Evolutionary conservation across 306 rosid genomes (phyloP), one percentile per base, ranked within the genome.

Genomic region (Acacia confusa): DNA sequence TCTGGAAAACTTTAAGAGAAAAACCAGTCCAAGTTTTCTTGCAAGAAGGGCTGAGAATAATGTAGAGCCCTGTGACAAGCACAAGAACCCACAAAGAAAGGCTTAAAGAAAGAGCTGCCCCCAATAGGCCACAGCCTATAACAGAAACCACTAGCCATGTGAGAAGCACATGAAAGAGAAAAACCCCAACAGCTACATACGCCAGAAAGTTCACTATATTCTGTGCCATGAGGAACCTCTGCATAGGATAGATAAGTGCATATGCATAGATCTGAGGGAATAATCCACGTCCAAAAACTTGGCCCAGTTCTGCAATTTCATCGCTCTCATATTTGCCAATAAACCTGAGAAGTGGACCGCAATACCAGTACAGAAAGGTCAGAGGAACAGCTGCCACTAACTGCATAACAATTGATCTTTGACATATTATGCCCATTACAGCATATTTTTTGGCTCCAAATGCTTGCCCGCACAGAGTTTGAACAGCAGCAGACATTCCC

Each of bases 401-500:
- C 66, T 91, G 95, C 85, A 91, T 28, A 47, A 91, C 55, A 25
- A 91, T 78, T 70, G 95, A 92, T 78, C 94, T 88, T 78, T 91
- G 97, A 79, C 85, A 87, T 79, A 89, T 88, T 68, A 91, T 74
- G 19, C 94, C 87, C 97, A 92, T 92, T 71, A 88, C 81, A 52
- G 79, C 67, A 43, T 81, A 36, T 43, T 83, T 92, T 25, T 76
- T 89, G 4, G 97, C 97, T 24, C 95, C 95, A 41, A 85, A 89
- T 27, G 97, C 95, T 84, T 89, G 95, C 19, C 97, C 96, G 67
- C 96, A 92, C 25, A 91, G 89, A 10, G 94, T 92, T 86, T 91
- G 95, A 70, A 91, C 94, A 0, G 95, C 97, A 84, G 91, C 89
- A 3, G 97, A 95, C 95, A 92, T 91, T 1, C 95, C 97, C 69